Base-by-base conservation (phyloP, 2,329 filamentous ascomycete species). In the Phyllosticta citrichinensis region DNA sequence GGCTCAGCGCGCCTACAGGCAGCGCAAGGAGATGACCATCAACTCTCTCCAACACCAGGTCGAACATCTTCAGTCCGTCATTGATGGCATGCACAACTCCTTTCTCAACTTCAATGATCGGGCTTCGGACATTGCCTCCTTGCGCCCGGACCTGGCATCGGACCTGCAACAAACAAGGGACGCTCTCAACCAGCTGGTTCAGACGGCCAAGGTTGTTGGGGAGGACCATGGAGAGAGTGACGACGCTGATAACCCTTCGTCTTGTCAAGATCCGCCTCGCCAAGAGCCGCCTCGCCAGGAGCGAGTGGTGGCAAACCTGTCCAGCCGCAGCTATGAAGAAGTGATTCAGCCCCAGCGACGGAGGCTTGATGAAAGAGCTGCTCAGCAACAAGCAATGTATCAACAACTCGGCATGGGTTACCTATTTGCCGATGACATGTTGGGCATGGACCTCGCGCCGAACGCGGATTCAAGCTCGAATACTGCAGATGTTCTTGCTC, bases 11-110 rank as follows among this genome's bases (percentile, higher is more conserved):
- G 90, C 90, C 0, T 96, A 96, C 69, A 84, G 91, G 17, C 84
- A 88, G 68, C 86, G 91, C 57, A 96, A 96, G 74, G 91, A 96
- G 69, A 87, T 82, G 22, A 88, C 88, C 5, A 93, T 96, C 61
- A 81, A 84, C 27, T 84, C 83, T 0, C 79, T 96, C 11, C 87
- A 91, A 69, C 81, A 83, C 59, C 81, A 86, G 63, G 88, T 93
- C 25, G 77, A 85, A 59, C 80, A 83, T 24, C 81, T 95, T n/a
- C 83, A 87, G 62, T 79, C 80, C 14, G 83, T 82, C 22, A 87
- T 92, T 63, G 82, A 88, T 61, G 83, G 87, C 66, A 90, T 95
- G 85, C 87, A 83, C 73, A 84, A 80, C 57, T 82, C 84, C 0
- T 91, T 95, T 66, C 76, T 85, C 65, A 79, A 77, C 33, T 81